These are phyloP conservation scores for Cutaneotrichosporon cavernicola DNA, from an alignment of 1,284 basidiomycete species.

Conservation along the genomic window DNA sequence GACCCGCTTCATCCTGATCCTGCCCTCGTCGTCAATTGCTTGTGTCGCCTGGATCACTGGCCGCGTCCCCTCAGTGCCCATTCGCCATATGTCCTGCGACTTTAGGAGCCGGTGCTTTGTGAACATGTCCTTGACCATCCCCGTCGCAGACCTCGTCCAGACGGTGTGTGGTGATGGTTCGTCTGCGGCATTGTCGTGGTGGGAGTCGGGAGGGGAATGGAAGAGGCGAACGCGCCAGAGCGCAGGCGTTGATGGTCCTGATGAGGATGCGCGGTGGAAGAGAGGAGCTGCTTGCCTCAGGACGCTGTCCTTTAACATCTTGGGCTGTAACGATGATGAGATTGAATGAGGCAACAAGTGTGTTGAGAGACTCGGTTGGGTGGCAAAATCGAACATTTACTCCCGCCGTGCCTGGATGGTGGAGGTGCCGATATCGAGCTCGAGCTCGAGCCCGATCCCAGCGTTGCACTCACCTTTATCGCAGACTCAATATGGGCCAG, in stretches of 20 bases:
- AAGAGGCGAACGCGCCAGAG: neutral
- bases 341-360: neutral
- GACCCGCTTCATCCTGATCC: slow-evolving; percentile 36
- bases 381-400: neutral
- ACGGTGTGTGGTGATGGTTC: neutral
- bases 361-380: neutral
- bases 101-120: slow-evolving; percentile 8
- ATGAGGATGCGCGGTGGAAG: too few species aligned
- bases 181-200: neutral
- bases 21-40: slow-evolving; percentile 25
- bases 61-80: slow-evolving; percentile 25
- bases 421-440: neutral
- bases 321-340: neutral
- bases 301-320: neutral
- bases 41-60: slow-evolving; percentile 24
- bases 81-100: slow-evolving; percentile 29
- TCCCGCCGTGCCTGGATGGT: slow-evolving; percentile 2
- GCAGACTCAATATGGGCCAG: slow-evolving; percentile 33
- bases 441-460: neutral
- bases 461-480: neutral
- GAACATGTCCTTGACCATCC: slow-evolving; percentile 10
- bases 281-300: neutral
- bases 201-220: neutral
- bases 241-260: neutral
- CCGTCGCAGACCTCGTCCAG: slow-evolving; percentile 12